Percentiles rank a stretch among this genome's conserved stretches.
Evolutionary conservation across 495 filamentous ascomycete genomes (phyloP).

Genomic region (Parachaetomium inaequale): DNA sequence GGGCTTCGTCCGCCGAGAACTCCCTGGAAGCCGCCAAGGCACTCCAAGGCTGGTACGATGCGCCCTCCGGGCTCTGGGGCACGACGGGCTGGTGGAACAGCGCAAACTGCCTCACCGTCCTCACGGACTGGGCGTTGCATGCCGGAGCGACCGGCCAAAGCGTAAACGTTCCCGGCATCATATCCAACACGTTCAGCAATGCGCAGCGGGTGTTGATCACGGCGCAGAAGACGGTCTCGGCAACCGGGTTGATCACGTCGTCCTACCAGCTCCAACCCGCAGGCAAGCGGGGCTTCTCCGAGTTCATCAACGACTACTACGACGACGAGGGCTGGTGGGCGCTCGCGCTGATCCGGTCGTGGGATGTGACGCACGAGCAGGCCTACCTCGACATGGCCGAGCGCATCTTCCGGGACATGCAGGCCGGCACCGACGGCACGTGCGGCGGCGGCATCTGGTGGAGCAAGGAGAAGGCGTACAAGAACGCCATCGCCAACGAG

Average conservation of each 20-base stretch:
- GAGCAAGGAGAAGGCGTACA: conserved; percentile 57
- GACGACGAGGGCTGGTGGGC: conserved; percentile 77
- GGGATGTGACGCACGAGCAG: conserved; percentile 55
- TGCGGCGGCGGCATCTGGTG: conserved; percentile 69
- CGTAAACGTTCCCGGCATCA: conserved; percentile 36
- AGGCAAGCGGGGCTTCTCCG: conserved; percentile 35
- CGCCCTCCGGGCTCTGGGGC: conserved; percentile 58
- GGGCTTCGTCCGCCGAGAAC: conserved; percentile 33
- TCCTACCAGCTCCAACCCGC: conserved; percentile 28
- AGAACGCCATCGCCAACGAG: conserved; percentile 74
- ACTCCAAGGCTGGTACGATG: conserved; percentile 64
- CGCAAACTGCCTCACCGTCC: conserved; percentile 62
- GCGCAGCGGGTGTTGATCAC: conserved; percentile 37
- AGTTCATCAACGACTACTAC: conserved; percentile 62
- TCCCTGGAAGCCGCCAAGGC: conserved; percentile 45
- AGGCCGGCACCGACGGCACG: conserved; percentile 50
- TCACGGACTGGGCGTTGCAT: conserved; percentile 58
- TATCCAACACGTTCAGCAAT: conserved; percentile 42
- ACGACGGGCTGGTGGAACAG: conserved; percentile 74
- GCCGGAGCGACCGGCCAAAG: conserved; percentile 26
- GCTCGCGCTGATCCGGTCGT: conserved; percentile 60
- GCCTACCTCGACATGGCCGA: conserved; percentile 55
- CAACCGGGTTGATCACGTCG: conserved; percentile 32
- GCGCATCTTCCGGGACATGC: conserved; percentile 60
- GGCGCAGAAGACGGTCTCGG: conserved; percentile 32